A percentile compares a stretch with the other conserved stretches of the same genome.
phyloP scores from a whole-genome alignment of 495 filamentous ascomycete species.

The Gamarada debralockiae region DNA sequence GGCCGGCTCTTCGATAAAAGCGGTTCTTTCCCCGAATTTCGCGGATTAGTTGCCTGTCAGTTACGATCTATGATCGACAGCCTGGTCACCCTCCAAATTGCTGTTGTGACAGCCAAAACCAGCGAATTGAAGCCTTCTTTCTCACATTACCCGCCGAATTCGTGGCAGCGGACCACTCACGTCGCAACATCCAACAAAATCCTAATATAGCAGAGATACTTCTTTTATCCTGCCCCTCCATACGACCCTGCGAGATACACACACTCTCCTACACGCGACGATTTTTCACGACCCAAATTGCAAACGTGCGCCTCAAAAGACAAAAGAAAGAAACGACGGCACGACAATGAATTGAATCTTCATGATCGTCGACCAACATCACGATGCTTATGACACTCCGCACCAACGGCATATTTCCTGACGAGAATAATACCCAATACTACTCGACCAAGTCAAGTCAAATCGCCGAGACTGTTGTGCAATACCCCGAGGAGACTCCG shows the following conservation, averaged over 20 bases:
- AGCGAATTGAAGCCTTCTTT: slow-evolving; percentile 15
- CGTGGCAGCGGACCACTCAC: slow-evolving; percentile 17
- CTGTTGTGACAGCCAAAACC: slow-evolving; percentile 12
- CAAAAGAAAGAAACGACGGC: slow-evolving; percentile 8
- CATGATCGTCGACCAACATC: slow-evolving; percentile 6
- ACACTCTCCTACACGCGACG: slow-evolving; percentile 2
- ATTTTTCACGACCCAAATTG: background rate
- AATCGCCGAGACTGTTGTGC: slow-evolving; percentile 13
- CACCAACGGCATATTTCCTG: slow-evolving; percentile 25
- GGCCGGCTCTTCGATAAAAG: no score
- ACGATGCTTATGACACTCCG: slow-evolving; percentile 28
- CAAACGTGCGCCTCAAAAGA: background rate
- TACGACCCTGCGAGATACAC: background rate
- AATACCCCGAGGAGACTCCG: slow-evolving; percentile 18
- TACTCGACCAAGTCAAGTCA: slow-evolving; percentile 12
- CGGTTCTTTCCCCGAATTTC: no score
- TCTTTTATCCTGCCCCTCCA: slow-evolving; percentile 24
- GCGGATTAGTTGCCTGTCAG: no score
- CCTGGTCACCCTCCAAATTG: no score
- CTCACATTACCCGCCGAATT: slow-evolving; percentile 14
- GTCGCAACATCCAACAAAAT: slow-evolving; percentile 16
- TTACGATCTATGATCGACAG: no score
- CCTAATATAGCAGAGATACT: slow-evolving; percentile 16
- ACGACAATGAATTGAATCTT: slow-evolving; percentile 18
- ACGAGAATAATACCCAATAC: slow-evolving; percentile 23